Base-by-base conservation (phyloP, 1,284 basidiomycete genomes). In the Rhodotorula sp. region DNA sequence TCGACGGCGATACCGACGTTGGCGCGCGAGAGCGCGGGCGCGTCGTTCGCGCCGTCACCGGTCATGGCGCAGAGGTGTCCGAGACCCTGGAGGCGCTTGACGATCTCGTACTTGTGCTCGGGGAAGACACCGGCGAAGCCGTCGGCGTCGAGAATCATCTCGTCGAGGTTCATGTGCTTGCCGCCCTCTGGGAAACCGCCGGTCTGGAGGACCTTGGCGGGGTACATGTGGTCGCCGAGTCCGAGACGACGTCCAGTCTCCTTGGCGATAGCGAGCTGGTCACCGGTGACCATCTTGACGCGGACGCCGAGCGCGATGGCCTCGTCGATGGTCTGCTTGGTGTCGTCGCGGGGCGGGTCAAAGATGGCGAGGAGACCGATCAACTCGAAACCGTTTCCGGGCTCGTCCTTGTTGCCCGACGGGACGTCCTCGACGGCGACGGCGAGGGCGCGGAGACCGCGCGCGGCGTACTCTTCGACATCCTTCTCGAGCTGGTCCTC, bases 251-350 rank as follows among this genome's bases (percentile, higher is more conserved):
- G 91, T 77, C 95, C 94, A 74, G 94, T 98, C 83, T 98, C 95
- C 88, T 98, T 98, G 70, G 94, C 94, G 71, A 98, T 98, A 77
- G 95, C 94, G 79, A 98, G 91, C 85, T 97, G 93, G 82, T 98
- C 94, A 87, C 94, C 94, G 59, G 94, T 98, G 75, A 97, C 94
- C 95, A 98, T 98, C 90, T 98, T 98, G 82, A 98, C 94, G 82
- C 90, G 90, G 77, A 98, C 94, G 84, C 95, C 94, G 80, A 98
- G 91, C 71, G 89, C 89, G 73, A 94, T 85, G 70, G 94, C 94
- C 82, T 97, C 93, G 81, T 97, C 76, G 80, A 99, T 96, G 48
- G 95, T 99, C 84, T 97, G 91, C 86, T 97, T 96, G 82, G 95
- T 99, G 82, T 99, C 95, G 15, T 91, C 90, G 83, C 94, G 92